Evolutionary conservation across 2,329 filamentous ascomycete genomes (phyloP), one percentile per base, ranked within the genome.

Genomic region (Zasmidium citrigriseum): DNA sequence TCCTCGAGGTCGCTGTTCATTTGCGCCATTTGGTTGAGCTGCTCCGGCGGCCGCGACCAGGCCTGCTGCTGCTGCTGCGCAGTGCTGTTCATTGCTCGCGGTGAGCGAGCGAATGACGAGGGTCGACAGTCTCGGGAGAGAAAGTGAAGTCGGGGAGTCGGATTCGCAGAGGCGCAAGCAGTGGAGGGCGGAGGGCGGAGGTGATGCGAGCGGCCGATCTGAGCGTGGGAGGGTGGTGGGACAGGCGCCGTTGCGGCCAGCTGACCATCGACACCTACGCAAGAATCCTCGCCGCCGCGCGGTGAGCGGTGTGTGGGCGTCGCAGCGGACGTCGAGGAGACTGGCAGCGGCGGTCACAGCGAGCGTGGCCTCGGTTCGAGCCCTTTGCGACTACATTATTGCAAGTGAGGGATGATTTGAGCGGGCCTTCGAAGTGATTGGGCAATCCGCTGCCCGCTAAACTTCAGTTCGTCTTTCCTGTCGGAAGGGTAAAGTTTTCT

Each of bases 1-100:
- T 79, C 76, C 60, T 79, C 75, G 38, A 79, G 72, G 25, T 75
- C 70, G 34, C 55, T 63, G 29, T 54, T 57, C 59, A 74, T 67
- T 38, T 72, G 66, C 59, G 73, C 73, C 76, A 79, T 76, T 59
- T 71, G 65, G 55, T 77, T 75, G 60, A 76, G 72, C 22, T 72
- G 72, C 58, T 77, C 75, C 29, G 67, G 55, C 23, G 68, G 66
- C 59, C 67, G 71, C 48, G 74, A 68, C 78, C 77, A 80, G 62
- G 73, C 62, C 59, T 67, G 66, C 46, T 60, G 60, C 23, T 38
- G 45, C 46, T 49, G 34, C 52, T 54, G 38, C 46, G 57, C 54
- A 27, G 67, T 57, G 34, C 62, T 56, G 56, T 71, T 64, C 70
- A 72, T 72, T 52, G 49, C 48, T 46, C 38, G 24, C n/a, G 29